Percentiles rank a stretch among this genome's conserved stretches.
Evolutionary conservation across 73 alveolate genomes (phyloP).

Genomic region (Paramecium tetraurelia): DNA sequence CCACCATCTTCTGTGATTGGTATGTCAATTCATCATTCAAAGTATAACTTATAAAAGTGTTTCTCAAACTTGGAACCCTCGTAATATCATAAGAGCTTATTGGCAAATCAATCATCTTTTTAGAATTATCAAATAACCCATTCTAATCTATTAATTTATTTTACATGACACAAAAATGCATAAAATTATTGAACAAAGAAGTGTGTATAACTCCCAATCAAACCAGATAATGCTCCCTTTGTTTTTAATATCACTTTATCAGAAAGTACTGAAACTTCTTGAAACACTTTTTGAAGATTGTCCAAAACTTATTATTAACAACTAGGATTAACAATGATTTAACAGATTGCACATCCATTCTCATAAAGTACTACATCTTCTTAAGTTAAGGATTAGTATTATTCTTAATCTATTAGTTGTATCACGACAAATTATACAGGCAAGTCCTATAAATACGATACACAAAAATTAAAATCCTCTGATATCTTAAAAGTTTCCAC

Average conservation of each 20-base stretch:
- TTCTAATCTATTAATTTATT: background rate
- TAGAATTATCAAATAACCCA: background rate
- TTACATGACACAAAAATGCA: conserved; percentile 11
- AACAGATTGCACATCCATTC: conserved; percentile 9
- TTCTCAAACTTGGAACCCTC: conserved; percentile 33
- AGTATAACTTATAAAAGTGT: background rate
- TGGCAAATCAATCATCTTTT: background rate
- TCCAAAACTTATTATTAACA: background rate
- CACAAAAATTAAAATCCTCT: background rate
- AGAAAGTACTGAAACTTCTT: background rate
- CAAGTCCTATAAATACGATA: background rate
- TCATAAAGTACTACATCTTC: background rate
- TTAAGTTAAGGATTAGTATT: background rate
- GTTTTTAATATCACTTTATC: background rate
- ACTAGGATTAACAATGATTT: background rate
- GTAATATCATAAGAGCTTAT: background rate
- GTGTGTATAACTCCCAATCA: conserved; percentile 2
- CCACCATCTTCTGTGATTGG: conserved; percentile 20
- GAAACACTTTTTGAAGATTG: background rate
- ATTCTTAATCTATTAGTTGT: background rate
- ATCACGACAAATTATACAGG: background rate
- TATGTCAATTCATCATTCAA: background rate
- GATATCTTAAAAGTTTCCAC: background rate
- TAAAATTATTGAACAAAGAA: background rate
- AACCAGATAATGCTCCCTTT: conserved; percentile 32